Evolutionary conservation across 2,329 filamentous ascomycete species (phyloP), one percentile per base, ranked within the genome.

Genomic region (Blumeria hordei): DNA sequence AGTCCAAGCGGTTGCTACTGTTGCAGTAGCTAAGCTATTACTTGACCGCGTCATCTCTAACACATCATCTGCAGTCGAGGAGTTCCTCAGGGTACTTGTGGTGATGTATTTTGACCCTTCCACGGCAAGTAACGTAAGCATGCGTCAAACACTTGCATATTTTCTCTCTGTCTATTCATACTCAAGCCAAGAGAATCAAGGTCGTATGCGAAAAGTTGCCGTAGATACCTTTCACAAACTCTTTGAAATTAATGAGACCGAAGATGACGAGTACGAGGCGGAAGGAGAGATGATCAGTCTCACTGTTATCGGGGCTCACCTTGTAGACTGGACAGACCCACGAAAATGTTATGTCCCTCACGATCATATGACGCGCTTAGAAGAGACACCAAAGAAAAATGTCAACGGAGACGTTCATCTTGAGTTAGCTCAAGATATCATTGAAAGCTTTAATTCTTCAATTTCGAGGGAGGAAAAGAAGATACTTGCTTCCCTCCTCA

Each of bases 141-240:
- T 95, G 6, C 75, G 88, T 21, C 90, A 96, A 67, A 83, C 85
- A 0, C 73, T 96, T 55, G 87, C 85, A 60, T 96, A 96, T 68
- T 95, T 95, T 73, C 71, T 96, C 37, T 90, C 90, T 0, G 88
- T 95, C 0, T 96, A 93, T 70, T 92, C 86, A 67, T 94, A 90
- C 67, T 88, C 84, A 7, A 77, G 85, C 3, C 68, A 80, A 3
- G 83, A 85, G 59, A 94, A 95, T 63, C 88, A 92, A 59, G 76
- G 83, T 33, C 74, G 87, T 36, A 88, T 96, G 83, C 78, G 80
- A 6, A 70, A 72, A 16, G 76, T 95, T 18, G 77, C 83, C 0
- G 75, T 90, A 1, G 77, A 83, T 32, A 79, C 87, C 0, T 70
- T 96, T 9, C 81, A 87, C 59, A 78, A 81, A 11, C 75, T 94